phyloP scores from a whole-genome alignment of 2,329 filamentous ascomycete species.

The Neocatenulostroma microsporum region DNA sequence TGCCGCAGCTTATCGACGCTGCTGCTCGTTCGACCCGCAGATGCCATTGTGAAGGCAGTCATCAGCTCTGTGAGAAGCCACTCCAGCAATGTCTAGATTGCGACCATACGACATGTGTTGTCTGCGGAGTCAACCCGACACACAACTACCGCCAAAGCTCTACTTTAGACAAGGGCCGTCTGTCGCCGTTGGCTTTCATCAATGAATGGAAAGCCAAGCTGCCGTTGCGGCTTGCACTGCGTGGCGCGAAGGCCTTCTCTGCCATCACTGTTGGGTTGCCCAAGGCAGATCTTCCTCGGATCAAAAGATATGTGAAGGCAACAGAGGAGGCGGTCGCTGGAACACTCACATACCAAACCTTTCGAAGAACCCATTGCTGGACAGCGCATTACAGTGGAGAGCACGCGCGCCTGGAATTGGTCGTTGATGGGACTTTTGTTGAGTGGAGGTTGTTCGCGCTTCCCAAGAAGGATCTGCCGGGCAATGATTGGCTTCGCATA shows the following conservation, averaged over 20 bases:
- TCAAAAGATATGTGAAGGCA: slow-evolving; percentile 30
- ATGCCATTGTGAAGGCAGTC: slow-evolving; percentile 52
- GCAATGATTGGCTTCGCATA: slow-evolving; percentile 22
- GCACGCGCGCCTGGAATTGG: slow-evolving; percentile 32
- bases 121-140: slow-evolving; percentile 48
- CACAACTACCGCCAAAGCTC: slow-evolving; percentile 35
- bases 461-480: neutral
- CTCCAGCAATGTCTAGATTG: slow-evolving; percentile 47
- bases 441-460: slow-evolving; percentile 28
- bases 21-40: too few relatives aligned
- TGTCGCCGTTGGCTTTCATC: slow-evolving; percentile 18
- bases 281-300: too few relatives aligned
- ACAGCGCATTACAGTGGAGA: slow-evolving; percentile 34
- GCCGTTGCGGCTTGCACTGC: slow-evolving; percentile 15
- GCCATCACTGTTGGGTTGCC: too few relatives aligned
- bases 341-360: slow-evolving; percentile 28
- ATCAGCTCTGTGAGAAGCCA: slow-evolving; percentile 28
- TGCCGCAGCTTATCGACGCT: too few relatives aligned
- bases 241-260: too few relatives aligned
- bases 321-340: slow-evolving; percentile 28
- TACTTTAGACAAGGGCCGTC: slow-evolving; percentile 21
- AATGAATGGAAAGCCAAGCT: slow-evolving; percentile 11
- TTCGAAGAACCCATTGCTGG: slow-evolving; percentile 32
- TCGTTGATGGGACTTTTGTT: slow-evolving; percentile 9
- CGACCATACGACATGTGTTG: slow-evolving; percentile 46